phyloP scores from a whole-genome alignment of 2,329 filamentous ascomycete genomes.

The Trichophaea hybrida region DNA sequence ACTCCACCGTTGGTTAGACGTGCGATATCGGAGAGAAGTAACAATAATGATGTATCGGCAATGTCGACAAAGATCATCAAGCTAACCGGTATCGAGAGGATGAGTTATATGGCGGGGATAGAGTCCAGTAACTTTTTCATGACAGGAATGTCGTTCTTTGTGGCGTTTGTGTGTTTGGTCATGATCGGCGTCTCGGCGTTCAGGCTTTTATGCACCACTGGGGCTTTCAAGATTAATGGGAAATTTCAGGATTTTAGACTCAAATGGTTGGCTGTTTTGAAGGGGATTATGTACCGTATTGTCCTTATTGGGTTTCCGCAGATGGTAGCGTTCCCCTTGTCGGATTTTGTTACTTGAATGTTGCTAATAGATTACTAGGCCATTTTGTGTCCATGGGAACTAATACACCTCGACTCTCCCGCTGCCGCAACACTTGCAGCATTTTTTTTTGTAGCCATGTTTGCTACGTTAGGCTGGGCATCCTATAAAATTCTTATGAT shows the following conservation, averaged over 20 bases:
- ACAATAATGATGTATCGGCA: background rate
- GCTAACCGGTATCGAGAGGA: slow-evolving; percentile 72
- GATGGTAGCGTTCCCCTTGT: slow-evolving; percentile 41
- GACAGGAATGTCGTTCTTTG: slow-evolving; percentile 78
- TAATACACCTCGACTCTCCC: slow-evolving; percentile 69
- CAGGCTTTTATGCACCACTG: slow-evolving; percentile 60
- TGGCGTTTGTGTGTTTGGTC: slow-evolving; percentile 63
- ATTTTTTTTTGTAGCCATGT: slow-evolving; percentile 72
- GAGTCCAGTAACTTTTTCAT: slow-evolving; percentile 86
- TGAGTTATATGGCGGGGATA: slow-evolving; percentile 70
- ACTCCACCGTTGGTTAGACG: background rate
- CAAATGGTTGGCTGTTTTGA: slow-evolving; percentile 79
- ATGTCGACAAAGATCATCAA: slow-evolving; percentile 32
- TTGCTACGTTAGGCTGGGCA: slow-evolving; percentile 65
- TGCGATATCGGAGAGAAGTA: slow-evolving; percentile 29
- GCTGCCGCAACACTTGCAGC: slow-evolving; percentile 75
- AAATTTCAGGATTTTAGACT: slow-evolving; percentile 87
- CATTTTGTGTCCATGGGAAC: slow-evolving; percentile 54
- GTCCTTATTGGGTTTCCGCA: slow-evolving; percentile 82
- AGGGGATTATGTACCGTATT: slow-evolving; percentile 82
- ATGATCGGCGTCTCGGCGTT: slow-evolving; percentile 58
- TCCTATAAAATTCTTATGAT: slow-evolving; percentile 69
- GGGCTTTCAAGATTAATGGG: slow-evolving; percentile 57
- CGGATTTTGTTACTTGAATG: background rate
- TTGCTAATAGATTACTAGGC: background rate